Conservation (phyloP, 108 stramenopile species). For the Cyclotella cryptica region DNA sequence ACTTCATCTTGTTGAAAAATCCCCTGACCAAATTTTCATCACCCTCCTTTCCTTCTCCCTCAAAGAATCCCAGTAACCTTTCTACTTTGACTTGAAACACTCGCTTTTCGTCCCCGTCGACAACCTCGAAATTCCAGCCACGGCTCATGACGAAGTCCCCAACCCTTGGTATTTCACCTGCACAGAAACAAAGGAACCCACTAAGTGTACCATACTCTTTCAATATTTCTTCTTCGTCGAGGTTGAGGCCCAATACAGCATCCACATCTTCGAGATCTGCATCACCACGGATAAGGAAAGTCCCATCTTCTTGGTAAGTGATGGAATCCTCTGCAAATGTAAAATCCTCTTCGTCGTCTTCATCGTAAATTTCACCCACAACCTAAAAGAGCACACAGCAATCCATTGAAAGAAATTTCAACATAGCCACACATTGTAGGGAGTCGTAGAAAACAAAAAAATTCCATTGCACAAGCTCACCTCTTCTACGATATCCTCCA, state of each 20-base stretch:
- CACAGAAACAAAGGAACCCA: constrained; percentile 94
- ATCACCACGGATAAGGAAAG: constrained; percentile 92
- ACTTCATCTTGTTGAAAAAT: constrained; percentile 59
- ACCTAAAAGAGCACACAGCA: constrained; percentile 30
- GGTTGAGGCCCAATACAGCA: constrained; percentile 80
- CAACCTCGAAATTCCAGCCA: constrained; percentile 92
- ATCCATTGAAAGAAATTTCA: not conserved
- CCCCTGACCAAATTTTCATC: constrained; percentile 61
- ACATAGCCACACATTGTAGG: not conserved
- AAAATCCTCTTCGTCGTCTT: constrained; percentile 91
- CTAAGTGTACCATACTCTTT: constrained; percentile 92
- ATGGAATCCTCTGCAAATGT: constrained; percentile 91
- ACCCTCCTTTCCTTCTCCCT: constrained; percentile 60
- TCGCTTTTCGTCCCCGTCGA: constrained; percentile 85
- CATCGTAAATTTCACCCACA: constrained; percentile 91
- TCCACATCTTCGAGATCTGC: constrained; percentile 94
- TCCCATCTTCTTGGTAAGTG: constrained; percentile 86
- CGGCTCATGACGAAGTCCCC: constrained; percentile 92
- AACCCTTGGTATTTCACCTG: constrained; percentile 92
- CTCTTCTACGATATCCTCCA: constrained; percentile 97
- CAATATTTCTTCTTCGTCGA: constrained; percentile 88
- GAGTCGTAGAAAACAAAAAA: not conserved
- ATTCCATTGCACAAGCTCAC: constrained; percentile 78
- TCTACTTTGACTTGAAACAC: constrained; percentile 81
- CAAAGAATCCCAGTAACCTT: constrained; percentile 77